Evolutionary conservation across 352 stramenopile genomes (phyloP).

Genomic region (Hyaloperonospora arabidopsidis): DNA sequence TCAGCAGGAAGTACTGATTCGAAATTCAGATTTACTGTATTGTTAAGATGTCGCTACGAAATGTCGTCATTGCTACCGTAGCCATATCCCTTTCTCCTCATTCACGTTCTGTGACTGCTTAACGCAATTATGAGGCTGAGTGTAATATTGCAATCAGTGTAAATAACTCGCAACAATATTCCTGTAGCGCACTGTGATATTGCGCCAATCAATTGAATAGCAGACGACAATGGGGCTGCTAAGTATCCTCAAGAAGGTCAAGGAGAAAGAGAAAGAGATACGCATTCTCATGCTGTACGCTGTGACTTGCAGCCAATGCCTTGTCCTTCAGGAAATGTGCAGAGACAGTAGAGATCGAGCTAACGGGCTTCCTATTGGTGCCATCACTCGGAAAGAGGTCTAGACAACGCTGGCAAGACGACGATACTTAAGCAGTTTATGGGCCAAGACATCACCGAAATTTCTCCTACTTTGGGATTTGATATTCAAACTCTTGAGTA

Average conservation of each 20-base stretch:
- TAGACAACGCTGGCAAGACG: constrained; percentile 99
- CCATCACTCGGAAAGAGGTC: constrained; percentile 47
- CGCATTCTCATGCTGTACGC: constrained; percentile 94
- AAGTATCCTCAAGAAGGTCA: constrained; percentile 95
- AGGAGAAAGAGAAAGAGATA: constrained; percentile 99
- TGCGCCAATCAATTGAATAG: not conserved
- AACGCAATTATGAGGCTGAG: too few relatives aligned
- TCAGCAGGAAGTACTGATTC: too few relatives aligned
- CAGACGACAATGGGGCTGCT: constrained; percentile 77
- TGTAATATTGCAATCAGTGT: constrained; percentile 12
- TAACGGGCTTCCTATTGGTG: constrained; percentile 11
- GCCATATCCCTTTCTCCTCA: not conserved
- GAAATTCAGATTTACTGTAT: too few relatives aligned
- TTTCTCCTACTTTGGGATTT: constrained; percentile 98
- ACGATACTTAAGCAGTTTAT: constrained; percentile 98
- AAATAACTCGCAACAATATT: too few relatives aligned
- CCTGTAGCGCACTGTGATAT: constrained; percentile 4
- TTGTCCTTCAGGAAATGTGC: not conserved
- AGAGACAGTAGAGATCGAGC: not conserved
- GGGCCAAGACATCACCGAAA: constrained; percentile 93
- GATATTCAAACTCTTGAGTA: constrained; percentile 99
- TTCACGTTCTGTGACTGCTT: not conserved
- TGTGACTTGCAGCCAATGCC: not conserved
- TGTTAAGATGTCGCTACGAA: too few relatives aligned
- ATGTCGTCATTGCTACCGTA: too few relatives aligned